Percentiles rank a stretch among this genome's conserved stretches.
Conservation (phyloP, 257 asterid species). For the Hygrophila difformis region DNA sequence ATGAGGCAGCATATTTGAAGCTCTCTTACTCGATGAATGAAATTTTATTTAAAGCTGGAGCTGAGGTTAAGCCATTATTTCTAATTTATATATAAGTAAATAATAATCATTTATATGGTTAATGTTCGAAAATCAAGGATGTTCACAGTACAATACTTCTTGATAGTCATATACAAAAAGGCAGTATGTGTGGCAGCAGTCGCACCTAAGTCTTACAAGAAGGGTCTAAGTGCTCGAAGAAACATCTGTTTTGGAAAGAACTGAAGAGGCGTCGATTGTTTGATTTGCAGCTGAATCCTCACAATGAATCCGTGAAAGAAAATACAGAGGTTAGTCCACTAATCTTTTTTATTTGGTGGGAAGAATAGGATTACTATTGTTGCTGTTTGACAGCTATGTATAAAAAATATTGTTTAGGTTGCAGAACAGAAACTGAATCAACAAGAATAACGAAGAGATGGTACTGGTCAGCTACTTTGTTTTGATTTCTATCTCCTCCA, state of each 20-base stretch:
- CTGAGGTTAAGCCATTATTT: conserved; percentile 40
- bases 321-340: too few relatives aligned
- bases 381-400: too few relatives aligned
- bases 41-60: conserved; percentile 39
- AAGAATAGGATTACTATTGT: too few relatives aligned
- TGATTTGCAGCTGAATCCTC: too few relatives aligned
- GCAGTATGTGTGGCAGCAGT: conserved; percentile 22
- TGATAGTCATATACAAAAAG: conserved; percentile 58
- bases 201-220: conserved; percentile 25
- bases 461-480: too few relatives aligned
- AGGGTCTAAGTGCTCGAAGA: conserved; percentile 66
- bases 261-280: conserved; percentile 56
- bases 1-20: conserved; percentile 59
- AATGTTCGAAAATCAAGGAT: conserved; percentile 38
- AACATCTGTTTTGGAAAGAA: conserved; percentile 63
- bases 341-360: too few relatives aligned
- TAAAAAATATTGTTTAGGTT: too few relatives aligned
- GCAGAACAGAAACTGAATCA: too few relatives aligned
- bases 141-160: conserved; percentile 78
- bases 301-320: too few relatives aligned
- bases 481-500: too few relatives aligned
- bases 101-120: too few relatives aligned
- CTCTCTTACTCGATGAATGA: conserved; percentile 54
- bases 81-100: background rate
- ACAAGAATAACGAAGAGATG: too few relatives aligned